Base-by-base conservation (phyloP, 495 filamentous ascomycete species). In the Trichocladium antarcticum region DNA sequence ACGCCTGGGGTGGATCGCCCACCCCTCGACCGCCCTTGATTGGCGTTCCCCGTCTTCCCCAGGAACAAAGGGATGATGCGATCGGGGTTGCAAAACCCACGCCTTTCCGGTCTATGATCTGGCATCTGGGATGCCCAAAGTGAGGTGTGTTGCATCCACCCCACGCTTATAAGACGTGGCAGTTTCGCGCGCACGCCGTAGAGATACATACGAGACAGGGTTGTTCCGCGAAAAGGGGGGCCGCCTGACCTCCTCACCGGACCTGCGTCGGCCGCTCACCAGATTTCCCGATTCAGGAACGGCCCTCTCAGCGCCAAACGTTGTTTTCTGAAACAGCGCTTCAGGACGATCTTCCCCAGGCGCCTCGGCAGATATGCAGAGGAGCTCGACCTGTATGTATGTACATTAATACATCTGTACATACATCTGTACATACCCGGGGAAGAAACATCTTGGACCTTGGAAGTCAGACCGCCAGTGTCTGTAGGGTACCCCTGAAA, bases 211-310 rank as follows among this genome's bases (percentile, higher is more conserved):
- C 52, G 52, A 54, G 44, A 10, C 38, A 47, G 35, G 45, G 47
- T 43, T 40, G 54, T 51, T 45, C 15, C 44, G 38, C 41, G 42
- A 37, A 47, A 17, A 42, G 28, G 39, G 22, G 24, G 43, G 47
- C 52, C 54, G 48, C 48, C 57, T 60, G 57, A 57, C 57, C 53
- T 21, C 34, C 31, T 32, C 34, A 27, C 40, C 39, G 45, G 43
- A 42, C 50, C 49, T 50, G 42, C 49, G 42, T 50, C 46, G 46
- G 40, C 46, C 29, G 38, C 45, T 5, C 44, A 34, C 31, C 34
- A 47, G 37, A 35, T 24, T 49, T 35, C 41, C 38, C 38, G 39
- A 48, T 49, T 17, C 34, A 24, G 37, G 35, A 37, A n/a, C 45
- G 36, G 11, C 37, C 50, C 37, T 52, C 39, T 45, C 55, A 36